Conservation (phyloP, 2,329 filamentous ascomycete species). For the Ophiosphaerella herpotricha region DNA sequence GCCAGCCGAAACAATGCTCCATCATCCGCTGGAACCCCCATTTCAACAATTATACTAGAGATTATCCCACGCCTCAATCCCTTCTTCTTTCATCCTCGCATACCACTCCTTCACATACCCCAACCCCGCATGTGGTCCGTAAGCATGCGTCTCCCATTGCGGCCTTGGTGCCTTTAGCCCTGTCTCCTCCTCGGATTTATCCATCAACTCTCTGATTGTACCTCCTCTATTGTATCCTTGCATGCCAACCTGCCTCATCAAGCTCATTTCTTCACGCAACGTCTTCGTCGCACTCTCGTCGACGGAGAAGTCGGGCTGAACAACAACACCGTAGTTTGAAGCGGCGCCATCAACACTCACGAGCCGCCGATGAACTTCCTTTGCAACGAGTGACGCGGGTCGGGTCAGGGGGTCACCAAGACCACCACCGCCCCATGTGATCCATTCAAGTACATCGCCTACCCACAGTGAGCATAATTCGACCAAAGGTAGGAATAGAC, state of each 20-base stretch:
- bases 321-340: slow-evolving; percentile 53
- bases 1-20: too few species aligned
- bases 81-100: slow-evolving; percentile 40
- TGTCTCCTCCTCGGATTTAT: slow-evolving; percentile 48
- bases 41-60: slow-evolving; percentile 4
- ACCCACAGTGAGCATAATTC: background rate
- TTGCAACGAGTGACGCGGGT: slow-evolving; percentile 50
- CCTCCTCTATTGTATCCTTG: slow-evolving; percentile 48
- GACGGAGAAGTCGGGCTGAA: slow-evolving; percentile 47
- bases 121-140: slow-evolving; percentile 52
- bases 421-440: slow-evolving; percentile 57
- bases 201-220: slow-evolving; percentile 45
- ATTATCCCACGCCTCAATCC: slow-evolving; percentile 27
- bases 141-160: slow-evolving; percentile 52
- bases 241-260: slow-evolving; percentile 16
- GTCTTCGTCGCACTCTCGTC: slow-evolving; percentile 42
- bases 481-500: background rate
- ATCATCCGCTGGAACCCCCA: too few species aligned
- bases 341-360: slow-evolving; percentile 51
- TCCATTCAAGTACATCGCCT: slow-evolving; percentile 56
- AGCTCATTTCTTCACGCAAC: slow-evolving; percentile 41
- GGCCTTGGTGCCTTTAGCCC: slow-evolving; percentile 49
- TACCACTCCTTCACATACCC: slow-evolving; percentile 54
- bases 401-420: slow-evolving; percentile 54
- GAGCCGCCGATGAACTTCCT: slow-evolving; percentile 53